Conservation (phyloP, 23 red algal species). For the Gracilaria vermiculophylla region DNA sequence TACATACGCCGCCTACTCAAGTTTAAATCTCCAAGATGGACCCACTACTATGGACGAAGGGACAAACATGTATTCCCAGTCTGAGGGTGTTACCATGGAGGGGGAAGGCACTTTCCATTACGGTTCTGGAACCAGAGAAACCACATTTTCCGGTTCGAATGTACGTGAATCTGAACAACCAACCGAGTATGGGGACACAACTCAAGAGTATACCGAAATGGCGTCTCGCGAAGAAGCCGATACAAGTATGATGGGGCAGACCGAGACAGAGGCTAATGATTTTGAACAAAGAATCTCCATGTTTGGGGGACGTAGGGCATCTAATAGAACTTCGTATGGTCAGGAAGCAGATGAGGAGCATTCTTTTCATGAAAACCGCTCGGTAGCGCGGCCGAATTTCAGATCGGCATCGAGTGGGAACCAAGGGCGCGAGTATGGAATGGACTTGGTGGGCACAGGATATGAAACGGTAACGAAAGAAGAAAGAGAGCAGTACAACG, state of each 20-base stretch:
- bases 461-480: slow-evolving; percentile 27
- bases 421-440: slow-evolving; percentile 18
- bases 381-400: slow-evolving; percentile 42
- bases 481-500: not conserved
- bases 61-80: slow-evolving; percentile 5
- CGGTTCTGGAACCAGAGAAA: slow-evolving; percentile 3
- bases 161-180: not conserved
- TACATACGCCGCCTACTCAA: slow-evolving; percentile 38
- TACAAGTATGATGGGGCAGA: not conserved
- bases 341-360: not conserved
- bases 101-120: not conserved
- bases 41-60: not conserved
- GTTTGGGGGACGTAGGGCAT: not conserved
- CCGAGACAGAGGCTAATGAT: not conserved
- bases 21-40: slow-evolving; percentile 32
- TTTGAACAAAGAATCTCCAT: slow-evolving; percentile 2
- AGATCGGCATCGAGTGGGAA: slow-evolving; percentile 58
- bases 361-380: slow-evolving; percentile 48
- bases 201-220: not conserved
- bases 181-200: not conserved
- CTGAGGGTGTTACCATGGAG: not conserved
- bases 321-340: not conserved
- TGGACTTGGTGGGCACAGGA: not conserved
- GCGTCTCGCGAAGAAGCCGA: not conserved
- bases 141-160: not conserved